These are phyloP conservation scores for Vitis amurensis DNA, from an alignment of 164 flowering plant species.

Conservation along the genomic window DNA sequence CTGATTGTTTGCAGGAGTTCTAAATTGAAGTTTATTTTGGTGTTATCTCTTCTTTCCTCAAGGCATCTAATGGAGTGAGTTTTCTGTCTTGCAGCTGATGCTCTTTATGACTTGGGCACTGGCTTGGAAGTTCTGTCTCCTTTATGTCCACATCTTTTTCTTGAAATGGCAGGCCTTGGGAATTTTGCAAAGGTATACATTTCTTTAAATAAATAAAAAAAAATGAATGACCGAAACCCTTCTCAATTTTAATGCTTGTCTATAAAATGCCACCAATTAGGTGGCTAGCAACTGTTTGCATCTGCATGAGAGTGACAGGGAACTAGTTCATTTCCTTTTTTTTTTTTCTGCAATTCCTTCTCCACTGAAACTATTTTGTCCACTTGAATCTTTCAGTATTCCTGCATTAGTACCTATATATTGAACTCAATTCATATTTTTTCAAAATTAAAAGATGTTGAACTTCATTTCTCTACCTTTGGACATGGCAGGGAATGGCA, in stretches of 20 bases:
- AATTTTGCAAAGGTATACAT: slow-evolving; percentile 85
- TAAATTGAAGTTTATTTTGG: not conserved
- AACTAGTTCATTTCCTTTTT: not conserved
- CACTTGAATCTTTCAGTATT: not conserved
- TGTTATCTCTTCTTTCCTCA: not conserved
- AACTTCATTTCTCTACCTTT: not conserved
- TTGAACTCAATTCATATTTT: too few species aligned
- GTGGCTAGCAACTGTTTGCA: not conserved
- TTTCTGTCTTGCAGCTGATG: slow-evolving; percentile 75
- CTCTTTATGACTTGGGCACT: slow-evolving; percentile 91
- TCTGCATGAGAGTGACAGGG: not conserved
- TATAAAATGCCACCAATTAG: not conserved
- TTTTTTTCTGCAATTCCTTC: not conserved
- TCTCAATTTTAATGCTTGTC: not conserved
- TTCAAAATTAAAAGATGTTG: not conserved
- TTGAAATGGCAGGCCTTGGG: slow-evolving; percentile 96
- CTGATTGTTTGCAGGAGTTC: not conserved
- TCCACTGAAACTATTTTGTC: not conserved
- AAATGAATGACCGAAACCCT: not conserved
- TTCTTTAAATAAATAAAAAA: not conserved
- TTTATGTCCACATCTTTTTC: slow-evolving; percentile 89
- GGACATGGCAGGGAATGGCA: slow-evolving; percentile 82
- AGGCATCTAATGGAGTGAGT: slow-evolving; percentile 11
- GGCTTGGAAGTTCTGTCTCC: slow-evolving; percentile 97
- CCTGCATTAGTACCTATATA: not conserved